Evolutionary conservation across 371 early-diverging fungal genomes (phyloP).

Genomic region (Thermomucor indicae-seudaticae): DNA sequence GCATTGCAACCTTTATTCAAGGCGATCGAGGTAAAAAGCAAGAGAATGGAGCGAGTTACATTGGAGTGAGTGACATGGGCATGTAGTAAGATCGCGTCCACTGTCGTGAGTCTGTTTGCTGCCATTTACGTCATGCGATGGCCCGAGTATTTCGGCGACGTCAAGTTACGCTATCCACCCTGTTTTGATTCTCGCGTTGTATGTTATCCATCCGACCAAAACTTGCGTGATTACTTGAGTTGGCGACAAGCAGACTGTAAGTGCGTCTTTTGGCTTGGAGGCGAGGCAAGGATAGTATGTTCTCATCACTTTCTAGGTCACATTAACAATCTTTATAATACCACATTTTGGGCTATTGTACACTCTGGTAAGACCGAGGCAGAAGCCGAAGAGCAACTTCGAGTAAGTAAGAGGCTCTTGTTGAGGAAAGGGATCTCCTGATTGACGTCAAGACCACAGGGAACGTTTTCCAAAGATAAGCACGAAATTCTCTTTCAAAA

Average conservation of each 20-base stretch:
- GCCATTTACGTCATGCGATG: slow-evolving; percentile 83
- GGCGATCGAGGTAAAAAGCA: slow-evolving; percentile 60
- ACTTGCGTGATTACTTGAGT: slow-evolving; percentile 84
- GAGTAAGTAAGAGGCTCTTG: slow-evolving; percentile 55
- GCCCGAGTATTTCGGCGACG: slow-evolving; percentile 66
- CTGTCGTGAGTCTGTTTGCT: slow-evolving; percentile 83
- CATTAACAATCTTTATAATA: slow-evolving; percentile 90
- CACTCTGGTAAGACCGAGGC: slow-evolving; percentile 59
- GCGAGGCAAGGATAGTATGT: neutral
- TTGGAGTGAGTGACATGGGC: neutral
- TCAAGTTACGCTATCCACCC: slow-evolving; percentile 73
- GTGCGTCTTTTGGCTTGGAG: neutral
- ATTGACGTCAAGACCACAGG: no score
- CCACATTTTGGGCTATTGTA: slow-evolving; percentile 92
- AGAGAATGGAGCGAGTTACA: neutral
- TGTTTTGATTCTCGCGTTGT: slow-evolving; percentile 92
- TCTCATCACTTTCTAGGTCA: slow-evolving; percentile 42
- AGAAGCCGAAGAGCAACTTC: slow-evolving; percentile 64
- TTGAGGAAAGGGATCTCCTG: no score
- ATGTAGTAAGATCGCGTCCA: slow-evolving; percentile 78
- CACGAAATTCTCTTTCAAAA: slow-evolving; percentile 85
- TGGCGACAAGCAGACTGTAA: slow-evolving; percentile 96
- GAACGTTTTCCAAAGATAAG: slow-evolving; percentile 81
- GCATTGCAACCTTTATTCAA: slow-evolving; percentile 66
- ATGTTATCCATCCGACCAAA: slow-evolving; percentile 76